These are phyloP conservation scores for Chaetomiaceae sp. DNA, from an alignment of 2,329 filamentous ascomycete genomes.

Conservation along the genomic window DNA sequence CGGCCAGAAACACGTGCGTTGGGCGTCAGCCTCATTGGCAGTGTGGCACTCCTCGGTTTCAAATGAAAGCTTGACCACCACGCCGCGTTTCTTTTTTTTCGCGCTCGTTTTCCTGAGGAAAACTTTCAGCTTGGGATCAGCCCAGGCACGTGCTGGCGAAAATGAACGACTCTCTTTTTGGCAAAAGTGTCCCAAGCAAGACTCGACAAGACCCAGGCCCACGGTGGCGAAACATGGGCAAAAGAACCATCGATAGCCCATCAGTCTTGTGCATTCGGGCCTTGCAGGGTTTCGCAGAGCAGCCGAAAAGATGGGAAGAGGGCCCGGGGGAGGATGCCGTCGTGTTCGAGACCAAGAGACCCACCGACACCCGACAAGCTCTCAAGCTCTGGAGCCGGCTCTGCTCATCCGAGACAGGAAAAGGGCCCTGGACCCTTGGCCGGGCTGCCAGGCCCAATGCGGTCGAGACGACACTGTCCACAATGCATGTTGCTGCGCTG, in stretches of 20 bases:
- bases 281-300: conserved; percentile 13
- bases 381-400: conserved; percentile 17
- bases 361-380: conserved; percentile 10
- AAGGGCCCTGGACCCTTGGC: conserved; percentile 10
- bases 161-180: neutral
- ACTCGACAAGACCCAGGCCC: conserved; percentile 13
- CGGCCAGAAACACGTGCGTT: conserved; percentile 9
- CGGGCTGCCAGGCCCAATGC: neutral
- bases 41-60: no score
- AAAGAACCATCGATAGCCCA: conserved; percentile 1
- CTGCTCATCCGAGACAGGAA: conserved; percentile 15
- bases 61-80: neutral
- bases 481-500: neutral
- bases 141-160: conserved; percentile 2
- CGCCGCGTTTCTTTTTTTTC: neutral
- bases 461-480: neutral
- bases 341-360: conserved; percentile 18
- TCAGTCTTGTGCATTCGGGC: conserved; percentile 13
- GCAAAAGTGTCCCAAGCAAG: conserved; percentile 8
- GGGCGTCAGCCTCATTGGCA: neutral
- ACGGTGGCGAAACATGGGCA: conserved; percentile 21
- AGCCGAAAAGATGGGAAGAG: conserved; percentile 12
- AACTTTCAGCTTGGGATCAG: conserved; percentile 1
- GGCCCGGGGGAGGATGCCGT: conserved; percentile 12
- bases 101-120: neutral